These are phyloP conservation scores for Eremochloa ophiuroides DNA, from an alignment of 176 grass and related monocot species.

Conservation along the genomic window DNA sequence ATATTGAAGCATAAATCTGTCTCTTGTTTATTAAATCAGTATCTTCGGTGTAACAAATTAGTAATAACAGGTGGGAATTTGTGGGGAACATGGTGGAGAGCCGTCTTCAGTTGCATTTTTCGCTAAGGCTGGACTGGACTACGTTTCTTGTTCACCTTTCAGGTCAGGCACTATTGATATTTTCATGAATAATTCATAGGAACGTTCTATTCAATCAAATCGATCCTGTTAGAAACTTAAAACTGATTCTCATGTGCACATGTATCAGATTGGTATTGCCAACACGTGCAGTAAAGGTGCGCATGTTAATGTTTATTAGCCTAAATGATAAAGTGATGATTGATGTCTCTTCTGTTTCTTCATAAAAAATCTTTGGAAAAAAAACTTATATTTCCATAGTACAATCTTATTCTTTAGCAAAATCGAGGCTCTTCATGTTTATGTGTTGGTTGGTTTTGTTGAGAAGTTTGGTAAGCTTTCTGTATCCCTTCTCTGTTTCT, in stretches of 20 bases:
- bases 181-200: neutral
- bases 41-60: neutral
- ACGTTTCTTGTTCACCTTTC: slow-evolving; percentile 93
- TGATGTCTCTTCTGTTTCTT: neutral
- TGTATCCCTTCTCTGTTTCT: too few species aligned
- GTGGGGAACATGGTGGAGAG: slow-evolving; percentile 93
- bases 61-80: slow-evolving; percentile 66
- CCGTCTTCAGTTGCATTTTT: slow-evolving; percentile 89
- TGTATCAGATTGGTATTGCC: neutral
- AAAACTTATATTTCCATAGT: too few species aligned
- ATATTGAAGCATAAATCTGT: neutral
- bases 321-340: neutral
- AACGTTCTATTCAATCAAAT: neutral
- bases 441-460: neutral
- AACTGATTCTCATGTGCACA: neutral
- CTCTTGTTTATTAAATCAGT: neutral
- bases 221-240: neutral
- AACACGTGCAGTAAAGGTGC: neutral
- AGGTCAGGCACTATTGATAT: slow-evolving; percentile 34
- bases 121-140: slow-evolving; percentile 77
- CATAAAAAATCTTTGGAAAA: too few species aligned
- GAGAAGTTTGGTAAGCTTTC: neutral
- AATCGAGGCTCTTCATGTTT: neutral
- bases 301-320: neutral
- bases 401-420: too few species aligned